A percentile compares a stretch with the other conserved stretches of the same genome.
Conservation (phyloP, 192 early-diverging fungal species). For the Umbelopsis ramanniana region DNA sequence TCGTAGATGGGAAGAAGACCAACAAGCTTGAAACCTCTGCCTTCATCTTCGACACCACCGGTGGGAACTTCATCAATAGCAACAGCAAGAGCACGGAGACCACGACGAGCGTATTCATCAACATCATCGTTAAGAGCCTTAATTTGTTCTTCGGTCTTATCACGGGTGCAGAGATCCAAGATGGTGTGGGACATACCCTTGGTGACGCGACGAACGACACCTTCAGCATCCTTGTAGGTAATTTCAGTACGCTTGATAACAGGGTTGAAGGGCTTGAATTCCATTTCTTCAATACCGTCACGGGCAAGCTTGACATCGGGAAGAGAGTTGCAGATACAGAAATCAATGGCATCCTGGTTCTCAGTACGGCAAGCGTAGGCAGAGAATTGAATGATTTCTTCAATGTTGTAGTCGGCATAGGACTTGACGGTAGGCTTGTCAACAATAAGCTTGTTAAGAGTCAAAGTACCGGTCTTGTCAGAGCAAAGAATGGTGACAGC, state of each 20-base stretch:
- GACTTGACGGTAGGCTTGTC: constrained; percentile 69
- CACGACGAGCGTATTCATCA: constrained; percentile 68
- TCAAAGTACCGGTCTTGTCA: constrained; percentile 96
- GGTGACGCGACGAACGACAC: constrained; percentile 67
- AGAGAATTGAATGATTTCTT: constrained; percentile 67
- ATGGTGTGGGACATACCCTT: constrained; percentile 81
- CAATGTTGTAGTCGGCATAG: constrained; percentile 65
- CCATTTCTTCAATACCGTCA: constrained; percentile 66
- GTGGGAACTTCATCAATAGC: constrained; percentile 70
- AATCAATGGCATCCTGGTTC: constrained; percentile 84
- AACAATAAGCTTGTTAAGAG: constrained; percentile 82
- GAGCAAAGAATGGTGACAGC: constrained; percentile 86
- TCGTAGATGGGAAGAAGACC: constrained; percentile 79
- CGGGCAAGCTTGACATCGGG: constrained; percentile 60
- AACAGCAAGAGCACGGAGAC: constrained; percentile 76
- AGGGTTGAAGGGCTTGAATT: constrained; percentile 77
- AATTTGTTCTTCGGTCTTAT: constrained; percentile 66
- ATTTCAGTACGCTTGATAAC: constrained; percentile 79
- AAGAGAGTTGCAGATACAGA: constrained; percentile 70
- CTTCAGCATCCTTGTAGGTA: constrained; percentile 67
- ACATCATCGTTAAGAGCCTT: constrained; percentile 56
- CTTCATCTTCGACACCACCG: constrained; percentile 60
- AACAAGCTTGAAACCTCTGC: constrained; percentile 69
- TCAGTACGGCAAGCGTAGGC: constrained; percentile 79
- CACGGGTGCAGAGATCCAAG: constrained; percentile 70